Percentiles rank a stretch among this genome's conserved stretches.
phyloP scores from a whole-genome alignment of 139 green algal species.

The Coelastrella sp. region DNA sequence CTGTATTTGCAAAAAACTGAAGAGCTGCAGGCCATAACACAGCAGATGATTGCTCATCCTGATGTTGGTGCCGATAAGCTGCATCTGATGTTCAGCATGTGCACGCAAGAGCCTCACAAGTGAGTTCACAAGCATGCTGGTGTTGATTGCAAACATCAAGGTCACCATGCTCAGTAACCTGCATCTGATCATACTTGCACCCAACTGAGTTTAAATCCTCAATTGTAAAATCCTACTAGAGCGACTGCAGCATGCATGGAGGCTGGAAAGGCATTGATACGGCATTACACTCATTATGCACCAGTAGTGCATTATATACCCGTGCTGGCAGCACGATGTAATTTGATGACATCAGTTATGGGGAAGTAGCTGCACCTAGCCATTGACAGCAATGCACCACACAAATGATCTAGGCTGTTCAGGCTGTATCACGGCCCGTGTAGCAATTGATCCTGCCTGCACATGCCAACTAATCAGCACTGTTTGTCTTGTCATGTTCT shows the following conservation, averaged over 20 bases:
- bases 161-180: not conserved
- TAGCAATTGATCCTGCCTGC: not conserved
- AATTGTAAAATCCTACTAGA: not conserved
- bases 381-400: not conserved
- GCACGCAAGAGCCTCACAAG: not conserved
- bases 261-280: not conserved
- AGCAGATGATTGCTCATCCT: constrained; percentile 1
- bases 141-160: not conserved
- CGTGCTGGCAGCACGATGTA: not conserved
- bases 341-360: too few species aligned
- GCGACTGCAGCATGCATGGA: not conserved
- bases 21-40: not conserved
- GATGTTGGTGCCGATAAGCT: not conserved
- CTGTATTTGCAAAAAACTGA: not conserved
- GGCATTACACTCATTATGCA: too few species aligned
- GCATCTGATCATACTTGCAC: too few species aligned
- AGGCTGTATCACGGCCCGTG: not conserved
- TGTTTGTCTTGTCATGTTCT: not conserved
- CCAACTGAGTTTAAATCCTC: not conserved
- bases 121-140: not conserved
- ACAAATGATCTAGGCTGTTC: too few species aligned
- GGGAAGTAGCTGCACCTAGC: too few species aligned
- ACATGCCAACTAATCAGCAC: not conserved
- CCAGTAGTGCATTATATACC: not conserved
- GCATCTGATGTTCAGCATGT: not conserved